Percentiles rank a stretch among this genome's conserved stretches.
These are phyloP conservation scores for Takashimella koratensis DNA, from an alignment of 1,284 basidiomycete genomes.

Conservation along the genomic window DNA sequence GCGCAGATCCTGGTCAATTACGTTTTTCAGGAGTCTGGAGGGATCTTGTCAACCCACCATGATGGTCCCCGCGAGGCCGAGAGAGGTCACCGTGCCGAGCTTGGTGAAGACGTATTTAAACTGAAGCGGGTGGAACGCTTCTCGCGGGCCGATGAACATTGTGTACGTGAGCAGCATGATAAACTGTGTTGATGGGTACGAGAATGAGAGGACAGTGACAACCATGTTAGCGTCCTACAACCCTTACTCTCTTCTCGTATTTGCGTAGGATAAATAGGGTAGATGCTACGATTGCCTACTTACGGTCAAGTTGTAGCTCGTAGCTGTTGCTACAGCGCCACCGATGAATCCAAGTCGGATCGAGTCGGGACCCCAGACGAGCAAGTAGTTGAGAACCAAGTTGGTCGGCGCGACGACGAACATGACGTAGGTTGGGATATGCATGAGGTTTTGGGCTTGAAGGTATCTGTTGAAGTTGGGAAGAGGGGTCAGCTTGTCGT, in stretches of 20 bases:
- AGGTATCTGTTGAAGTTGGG: constrained; percentile 63
- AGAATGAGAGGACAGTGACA: too few species aligned
- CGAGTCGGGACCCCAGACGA: constrained; percentile 79
- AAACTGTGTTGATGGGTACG: constrained; percentile 25
- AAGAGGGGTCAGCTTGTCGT: too few species aligned
- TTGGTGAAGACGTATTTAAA: constrained; percentile 62
- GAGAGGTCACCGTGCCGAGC: constrained; percentile 65
- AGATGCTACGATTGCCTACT: too few species aligned
- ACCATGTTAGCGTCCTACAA: too few species aligned
- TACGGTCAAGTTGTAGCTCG: constrained; percentile 82
- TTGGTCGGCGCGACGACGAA: constrained; percentile 83
- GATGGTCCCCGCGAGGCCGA: constrained; percentile 67
- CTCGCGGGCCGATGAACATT: constrained; percentile 65
- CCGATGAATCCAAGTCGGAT: constrained; percentile 86
- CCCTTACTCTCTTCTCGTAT: too few species aligned
- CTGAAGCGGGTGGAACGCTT: constrained; percentile 78
- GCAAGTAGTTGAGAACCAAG: constrained; percentile 72
- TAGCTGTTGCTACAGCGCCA: constrained; percentile 82
- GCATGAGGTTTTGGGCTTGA: constrained; percentile 82
- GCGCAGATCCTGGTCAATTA: too few species aligned
- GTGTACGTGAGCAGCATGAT: constrained; percentile 65
- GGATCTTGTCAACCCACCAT: constrained; percentile 60
- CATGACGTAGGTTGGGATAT: constrained; percentile 80
- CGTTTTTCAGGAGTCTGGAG: too few species aligned
- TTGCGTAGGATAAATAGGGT: too few species aligned